Evolutionary conservation across 2,329 filamentous ascomycete species (phyloP).

Genomic region (Sclerotinia glacialis): DNA sequence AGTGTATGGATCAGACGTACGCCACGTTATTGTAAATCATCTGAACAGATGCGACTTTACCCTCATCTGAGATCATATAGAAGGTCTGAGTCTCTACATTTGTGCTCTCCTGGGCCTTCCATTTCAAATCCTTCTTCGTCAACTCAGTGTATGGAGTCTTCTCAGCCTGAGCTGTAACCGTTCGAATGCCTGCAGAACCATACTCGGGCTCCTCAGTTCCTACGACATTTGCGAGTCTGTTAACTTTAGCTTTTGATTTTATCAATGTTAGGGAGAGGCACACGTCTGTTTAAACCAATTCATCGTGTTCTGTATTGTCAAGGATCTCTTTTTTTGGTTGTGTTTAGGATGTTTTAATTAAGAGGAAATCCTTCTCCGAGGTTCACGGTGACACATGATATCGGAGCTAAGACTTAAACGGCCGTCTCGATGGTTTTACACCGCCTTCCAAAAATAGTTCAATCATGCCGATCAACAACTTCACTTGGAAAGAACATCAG

Average conservation of each 20-base stretch:
- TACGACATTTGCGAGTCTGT: conserved; percentile 72
- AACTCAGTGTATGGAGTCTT: conserved; percentile 77
- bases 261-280: conserved; percentile 15
- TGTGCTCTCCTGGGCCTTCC: conserved; percentile 77
- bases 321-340: conserved; percentile 14
- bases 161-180: conserved; percentile 78
- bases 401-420: background rate
- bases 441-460: background rate
- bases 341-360: conserved; percentile 6
- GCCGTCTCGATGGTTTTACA: background rate
- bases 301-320: conserved; percentile 19
- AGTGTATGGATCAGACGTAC: conserved; percentile 53
- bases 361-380: conserved; percentile 18
- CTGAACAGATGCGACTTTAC: conserved; percentile 75
- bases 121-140: conserved; percentile 74
- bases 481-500: background rate
- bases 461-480: background rate
- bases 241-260: conserved; percentile 16
- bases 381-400: conserved; percentile 13
- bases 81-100: conserved; percentile 94
- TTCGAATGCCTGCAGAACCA: conserved; percentile 80
- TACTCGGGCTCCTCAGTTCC: conserved; percentile 97
- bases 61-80: conserved; percentile 79
- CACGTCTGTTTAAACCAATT: conserved; percentile 24
- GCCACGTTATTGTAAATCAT: conserved; percentile 97